Evolutionary conservation across 495 filamentous ascomycete genomes (phyloP).

Genomic region (Entonaema liquescens): DNA sequence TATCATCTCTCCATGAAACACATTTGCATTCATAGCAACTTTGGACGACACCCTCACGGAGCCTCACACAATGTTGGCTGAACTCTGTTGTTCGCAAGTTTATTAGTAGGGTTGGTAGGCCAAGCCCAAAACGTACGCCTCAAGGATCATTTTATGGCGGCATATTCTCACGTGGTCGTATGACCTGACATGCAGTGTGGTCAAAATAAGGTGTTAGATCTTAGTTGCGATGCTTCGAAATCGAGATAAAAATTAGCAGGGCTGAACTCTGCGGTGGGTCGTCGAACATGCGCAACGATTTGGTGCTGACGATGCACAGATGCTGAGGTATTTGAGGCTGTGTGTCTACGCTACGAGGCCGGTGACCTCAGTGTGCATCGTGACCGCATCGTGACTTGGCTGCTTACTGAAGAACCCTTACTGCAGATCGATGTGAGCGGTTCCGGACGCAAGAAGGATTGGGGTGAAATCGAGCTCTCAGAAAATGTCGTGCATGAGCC

Average conservation of each 20-base stretch:
- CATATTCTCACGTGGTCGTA: not conserved
- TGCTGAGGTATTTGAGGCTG: not conserved
- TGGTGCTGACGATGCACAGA: not conserved
- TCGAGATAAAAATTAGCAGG: conserved; percentile 1
- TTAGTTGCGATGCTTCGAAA: conserved; percentile 15
- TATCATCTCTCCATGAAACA: not conserved
- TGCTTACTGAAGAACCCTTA: not conserved
- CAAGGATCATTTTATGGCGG: not conserved
- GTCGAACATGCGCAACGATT: conserved; percentile 10
- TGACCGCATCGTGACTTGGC: conserved; percentile 1
- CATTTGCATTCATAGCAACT: not conserved
- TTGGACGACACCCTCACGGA: not conserved
- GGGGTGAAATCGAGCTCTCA: conserved; percentile 14
- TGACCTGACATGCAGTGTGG: not conserved
- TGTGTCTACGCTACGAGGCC: too few relatives aligned
- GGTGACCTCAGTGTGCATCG: not conserved
- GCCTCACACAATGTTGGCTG: not conserved
- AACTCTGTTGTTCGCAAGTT: not conserved
- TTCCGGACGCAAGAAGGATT: conserved; percentile 3
- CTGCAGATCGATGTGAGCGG: not conserved
- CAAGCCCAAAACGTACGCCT: not conserved
- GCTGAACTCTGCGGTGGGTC: not conserved
- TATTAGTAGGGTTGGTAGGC: not conserved
- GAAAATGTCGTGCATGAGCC: conserved; percentile 29
- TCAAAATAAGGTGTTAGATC: conserved; percentile 21